These are phyloP conservation scores for Mycena pura DNA, from an alignment of 768 basidiomycete genomes.

Conservation along the genomic window DNA sequence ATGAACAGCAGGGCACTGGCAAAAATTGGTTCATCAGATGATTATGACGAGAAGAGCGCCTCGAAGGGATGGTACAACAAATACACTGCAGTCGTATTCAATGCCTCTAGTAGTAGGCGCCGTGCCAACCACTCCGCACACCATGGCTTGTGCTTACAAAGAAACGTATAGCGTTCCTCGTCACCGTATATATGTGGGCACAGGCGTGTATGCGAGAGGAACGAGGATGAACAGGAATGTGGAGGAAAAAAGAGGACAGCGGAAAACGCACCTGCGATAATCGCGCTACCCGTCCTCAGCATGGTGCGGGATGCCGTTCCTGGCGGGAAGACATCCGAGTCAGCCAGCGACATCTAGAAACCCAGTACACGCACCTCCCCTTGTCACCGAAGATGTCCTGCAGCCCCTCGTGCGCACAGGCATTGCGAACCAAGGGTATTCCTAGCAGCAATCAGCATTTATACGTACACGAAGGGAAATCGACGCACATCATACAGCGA, in stretches of 20 bases:
- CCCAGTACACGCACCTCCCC: constrained; percentile 73
- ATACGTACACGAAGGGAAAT: background rate
- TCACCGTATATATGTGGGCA: no score
- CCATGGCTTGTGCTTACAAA: no score
- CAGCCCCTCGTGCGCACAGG: constrained; percentile 90
- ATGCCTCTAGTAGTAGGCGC: no score
- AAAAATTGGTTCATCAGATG: no score
- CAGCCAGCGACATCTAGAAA: background rate
- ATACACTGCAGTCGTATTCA: no score
- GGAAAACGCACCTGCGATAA: constrained; percentile 68
- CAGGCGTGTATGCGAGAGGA: no score
- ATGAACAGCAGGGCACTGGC: no score
- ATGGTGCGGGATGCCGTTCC: constrained; percentile 78
- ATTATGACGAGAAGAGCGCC: no score
- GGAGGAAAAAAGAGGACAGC: background rate
- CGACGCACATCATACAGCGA: constrained; percentile 88
- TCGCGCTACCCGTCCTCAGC: constrained; percentile 94
- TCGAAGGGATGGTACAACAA: no score
- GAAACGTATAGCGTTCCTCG: no score
- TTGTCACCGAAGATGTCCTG: constrained; percentile 96
- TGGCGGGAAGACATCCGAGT: constrained; percentile 35
- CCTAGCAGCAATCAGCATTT: constrained; percentile 58
- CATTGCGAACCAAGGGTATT: constrained; percentile 97
- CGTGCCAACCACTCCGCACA: no score
- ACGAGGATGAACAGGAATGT: background rate